Conservation (phyloP, 2,329 filamentous ascomycete species). For the Exophiala sp. region DNA sequence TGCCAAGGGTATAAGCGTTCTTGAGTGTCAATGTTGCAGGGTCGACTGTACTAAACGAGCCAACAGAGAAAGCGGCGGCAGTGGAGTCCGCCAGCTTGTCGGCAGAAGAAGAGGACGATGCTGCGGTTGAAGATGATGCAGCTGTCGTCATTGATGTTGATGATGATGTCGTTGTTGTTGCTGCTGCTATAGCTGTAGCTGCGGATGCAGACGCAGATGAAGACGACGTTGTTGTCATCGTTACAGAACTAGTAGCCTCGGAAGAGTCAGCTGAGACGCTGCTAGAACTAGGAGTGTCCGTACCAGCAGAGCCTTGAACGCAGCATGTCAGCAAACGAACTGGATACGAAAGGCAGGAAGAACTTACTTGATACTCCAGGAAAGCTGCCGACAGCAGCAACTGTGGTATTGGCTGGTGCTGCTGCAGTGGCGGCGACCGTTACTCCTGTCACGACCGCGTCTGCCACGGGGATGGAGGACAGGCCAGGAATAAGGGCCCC, state of each 20-base stretch:
- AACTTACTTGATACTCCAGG: conserved; percentile 15
- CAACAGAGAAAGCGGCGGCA: conserved; percentile 5
- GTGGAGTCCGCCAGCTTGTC: neutral
- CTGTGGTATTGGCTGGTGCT: conserved; percentile 7
- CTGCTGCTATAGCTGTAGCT: conserved; percentile 2
- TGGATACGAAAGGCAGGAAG: neutral
- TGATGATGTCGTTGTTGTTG: conserved; percentile 5
- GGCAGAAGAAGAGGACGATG: conserved; percentile 3
- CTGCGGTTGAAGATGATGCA: neutral
- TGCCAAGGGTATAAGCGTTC: conserved; percentile 21
- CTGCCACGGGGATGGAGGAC: conserved; percentile 23
- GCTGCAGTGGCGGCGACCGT: conserved; percentile 15
- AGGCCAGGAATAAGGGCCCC: conserved; percentile 21
- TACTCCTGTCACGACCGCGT: conserved; percentile 24
- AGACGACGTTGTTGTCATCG: conserved; percentile 4
- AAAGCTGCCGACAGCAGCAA: conserved; percentile 12
- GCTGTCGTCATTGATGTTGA: conserved; percentile 6
- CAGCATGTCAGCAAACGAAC: neutral
- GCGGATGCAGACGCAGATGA: conserved; percentile 1
- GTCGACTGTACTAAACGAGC: conserved; percentile 22
- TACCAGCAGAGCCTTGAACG: conserved; percentile 16
- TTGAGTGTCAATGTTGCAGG: conserved; percentile 27
- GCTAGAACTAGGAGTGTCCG: conserved; percentile 17
- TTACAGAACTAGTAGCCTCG: conserved; percentile 16
- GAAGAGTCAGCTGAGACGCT: conserved; percentile 21